phyloP scores from a whole-genome alignment of 2,329 filamentous ascomycete species.

The Xylaria arbuscula region DNA sequence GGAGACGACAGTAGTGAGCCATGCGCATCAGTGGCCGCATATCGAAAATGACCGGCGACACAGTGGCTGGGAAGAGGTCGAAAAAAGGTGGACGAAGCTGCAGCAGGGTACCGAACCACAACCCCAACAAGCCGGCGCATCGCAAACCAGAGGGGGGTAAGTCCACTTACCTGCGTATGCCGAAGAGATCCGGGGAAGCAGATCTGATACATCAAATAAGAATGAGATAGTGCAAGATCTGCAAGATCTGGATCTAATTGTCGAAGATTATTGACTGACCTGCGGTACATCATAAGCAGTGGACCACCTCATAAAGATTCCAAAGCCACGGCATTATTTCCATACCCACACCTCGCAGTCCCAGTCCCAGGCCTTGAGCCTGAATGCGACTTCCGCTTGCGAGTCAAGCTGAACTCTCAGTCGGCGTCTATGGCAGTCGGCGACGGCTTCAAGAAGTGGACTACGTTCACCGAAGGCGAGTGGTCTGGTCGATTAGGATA shows the following conservation, averaged over 20 bases:
- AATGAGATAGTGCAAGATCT: not conserved
- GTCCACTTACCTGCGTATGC: not conserved
- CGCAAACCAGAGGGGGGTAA: constrained; percentile 9
- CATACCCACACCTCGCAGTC: constrained; percentile 44
- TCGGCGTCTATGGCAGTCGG: constrained; percentile 44
- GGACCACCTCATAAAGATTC: constrained; percentile 22
- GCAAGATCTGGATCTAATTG: not conserved
- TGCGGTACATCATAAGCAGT: constrained; percentile 20
- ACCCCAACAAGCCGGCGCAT: not conserved
- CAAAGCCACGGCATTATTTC: constrained; percentile 37
- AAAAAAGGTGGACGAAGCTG: constrained; percentile 41
- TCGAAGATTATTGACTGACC: constrained; percentile 19
- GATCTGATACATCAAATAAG: not conserved
- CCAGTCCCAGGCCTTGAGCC: constrained; percentile 44
- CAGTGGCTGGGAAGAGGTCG: constrained; percentile 46
- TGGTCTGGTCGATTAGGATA: constrained; percentile 48
- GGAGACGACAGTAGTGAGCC: constrained; percentile 43
- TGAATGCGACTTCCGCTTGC: constrained; percentile 48
- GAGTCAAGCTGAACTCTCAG: constrained; percentile 43
- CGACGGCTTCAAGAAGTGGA: constrained; percentile 46
- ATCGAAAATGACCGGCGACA: constrained; percentile 42
- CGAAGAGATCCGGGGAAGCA: not conserved
- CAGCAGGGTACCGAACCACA: constrained; percentile 6
- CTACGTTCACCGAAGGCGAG: constrained; percentile 45
- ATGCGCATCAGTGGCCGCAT: constrained; percentile 30